Evolutionary conservation across 2,329 filamentous ascomycete genomes (phyloP).

Genomic region (Corynespora cassiicola): DNA sequence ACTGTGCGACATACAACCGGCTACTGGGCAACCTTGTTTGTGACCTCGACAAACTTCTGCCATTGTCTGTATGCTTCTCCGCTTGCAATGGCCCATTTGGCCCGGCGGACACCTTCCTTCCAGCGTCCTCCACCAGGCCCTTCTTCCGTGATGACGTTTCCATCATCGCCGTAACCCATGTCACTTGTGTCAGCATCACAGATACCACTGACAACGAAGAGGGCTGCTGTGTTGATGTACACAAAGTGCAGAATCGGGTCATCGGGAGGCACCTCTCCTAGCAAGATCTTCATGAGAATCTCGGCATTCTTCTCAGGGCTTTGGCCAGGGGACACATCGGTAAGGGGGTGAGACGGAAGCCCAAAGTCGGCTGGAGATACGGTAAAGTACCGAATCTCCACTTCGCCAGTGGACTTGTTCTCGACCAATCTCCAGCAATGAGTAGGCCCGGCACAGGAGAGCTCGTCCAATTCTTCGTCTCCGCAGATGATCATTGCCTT

Average conservation of each 20-base stretch:
- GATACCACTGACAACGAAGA: slow-evolving; percentile 84
- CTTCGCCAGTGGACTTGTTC: slow-evolving; percentile 52
- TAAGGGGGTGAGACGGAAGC: slow-evolving; percentile 74
- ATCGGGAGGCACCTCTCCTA: slow-evolving; percentile 73
- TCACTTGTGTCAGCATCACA: slow-evolving; percentile 82
- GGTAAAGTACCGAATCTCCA: slow-evolving; percentile 76
- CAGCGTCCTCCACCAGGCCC: slow-evolving; percentile 87
- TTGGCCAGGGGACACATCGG: slow-evolving; percentile 82
- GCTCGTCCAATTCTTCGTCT: slow-evolving; percentile 92
- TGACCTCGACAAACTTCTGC: slow-evolving; percentile 82
- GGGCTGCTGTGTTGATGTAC: slow-evolving; percentile 87
- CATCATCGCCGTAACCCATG: slow-evolving; percentile 82
- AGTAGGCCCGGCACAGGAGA: slow-evolving; percentile 87
- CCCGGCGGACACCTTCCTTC: slow-evolving; percentile 92
- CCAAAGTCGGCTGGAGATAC: slow-evolving; percentile 89
- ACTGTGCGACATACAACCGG: too few relatives aligned
- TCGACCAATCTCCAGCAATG: slow-evolving; percentile 83
- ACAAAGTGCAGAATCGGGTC: slow-evolving; percentile 93
- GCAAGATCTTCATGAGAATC: slow-evolving; percentile 77
- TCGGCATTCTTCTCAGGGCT: slow-evolving; percentile 85
- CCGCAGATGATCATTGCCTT: slow-evolving; percentile 94
- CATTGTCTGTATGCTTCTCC: slow-evolving; percentile 86
- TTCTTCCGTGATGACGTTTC: slow-evolving; percentile 78
- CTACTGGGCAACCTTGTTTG: slow-evolving; percentile 58
- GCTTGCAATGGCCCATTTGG: slow-evolving; percentile 86